Conservation (phyloP, 2,329 filamentous ascomycete genomes). For the Rachicladosporium sp. region DNA sequence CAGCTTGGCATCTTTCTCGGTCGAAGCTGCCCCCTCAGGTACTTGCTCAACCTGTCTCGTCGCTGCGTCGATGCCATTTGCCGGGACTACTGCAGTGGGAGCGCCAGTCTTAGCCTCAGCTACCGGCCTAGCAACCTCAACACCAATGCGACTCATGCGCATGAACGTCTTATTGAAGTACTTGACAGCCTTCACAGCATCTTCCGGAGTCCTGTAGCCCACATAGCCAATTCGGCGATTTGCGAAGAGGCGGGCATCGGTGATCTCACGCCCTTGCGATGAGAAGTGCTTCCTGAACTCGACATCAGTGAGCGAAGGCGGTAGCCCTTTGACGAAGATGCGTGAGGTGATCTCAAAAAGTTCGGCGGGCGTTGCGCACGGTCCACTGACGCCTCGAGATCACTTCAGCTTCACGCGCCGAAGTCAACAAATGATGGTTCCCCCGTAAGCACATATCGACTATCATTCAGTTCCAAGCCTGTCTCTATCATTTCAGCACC, state of each 20-base stretch:
- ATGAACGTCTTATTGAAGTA: constrained; percentile 96
- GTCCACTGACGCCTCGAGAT: no score
- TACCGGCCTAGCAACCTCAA: constrained; percentile 77
- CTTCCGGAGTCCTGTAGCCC: constrained; percentile 73
- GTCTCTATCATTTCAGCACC: no score
- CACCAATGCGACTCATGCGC: constrained; percentile 84
- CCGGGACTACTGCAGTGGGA: constrained; percentile 3
- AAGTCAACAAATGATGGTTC: no score
- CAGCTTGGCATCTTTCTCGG: constrained; percentile 58
- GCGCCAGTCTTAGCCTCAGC: constrained; percentile 22
- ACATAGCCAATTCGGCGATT: constrained; percentile 90
- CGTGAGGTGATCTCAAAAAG: constrained; percentile 40
- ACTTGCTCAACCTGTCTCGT: neutral
- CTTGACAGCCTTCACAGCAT: constrained; percentile 71
- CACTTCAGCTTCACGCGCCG: no score
- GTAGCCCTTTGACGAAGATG: constrained; percentile 61
- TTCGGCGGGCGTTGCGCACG: no score
- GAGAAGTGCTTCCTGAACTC: constrained; percentile 86
- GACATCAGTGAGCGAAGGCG: constrained; percentile 70
- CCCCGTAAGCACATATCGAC: no score
- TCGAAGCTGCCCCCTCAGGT: constrained; percentile 25
- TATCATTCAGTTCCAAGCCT: no score
- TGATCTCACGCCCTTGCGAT: constrained; percentile 56
- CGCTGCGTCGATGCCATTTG: neutral
- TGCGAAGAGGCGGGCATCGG: constrained; percentile 83